Percentiles rank a stretch among this genome's conserved stretches.
phyloP scores from a whole-genome alignment of 352 stramenopile genomes.

The Pythium coloratum region DNA sequence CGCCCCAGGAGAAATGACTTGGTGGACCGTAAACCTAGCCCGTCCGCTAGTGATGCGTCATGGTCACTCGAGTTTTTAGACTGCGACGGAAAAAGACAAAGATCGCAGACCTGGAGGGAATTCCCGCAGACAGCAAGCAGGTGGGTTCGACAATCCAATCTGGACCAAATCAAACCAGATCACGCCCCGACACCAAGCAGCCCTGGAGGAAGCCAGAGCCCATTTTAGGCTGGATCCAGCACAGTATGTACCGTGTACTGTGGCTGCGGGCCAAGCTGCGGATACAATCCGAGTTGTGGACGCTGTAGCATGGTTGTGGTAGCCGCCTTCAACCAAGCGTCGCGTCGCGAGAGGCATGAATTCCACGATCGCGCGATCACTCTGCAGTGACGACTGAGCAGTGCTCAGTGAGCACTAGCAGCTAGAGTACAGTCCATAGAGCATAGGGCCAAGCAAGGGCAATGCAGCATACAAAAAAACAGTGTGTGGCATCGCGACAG shows the following conservation, averaged over 20 bases:
- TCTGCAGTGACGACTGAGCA: neutral
- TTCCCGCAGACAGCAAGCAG: neutral
- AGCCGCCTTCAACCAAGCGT: neutral
- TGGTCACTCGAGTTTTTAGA: neutral
- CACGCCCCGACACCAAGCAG: neutral
- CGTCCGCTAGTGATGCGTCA: constrained; percentile 1
- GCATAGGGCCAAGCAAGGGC: too few relatives aligned
- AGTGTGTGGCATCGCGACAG: neutral
- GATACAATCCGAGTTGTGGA: neutral
- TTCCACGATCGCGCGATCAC: neutral
- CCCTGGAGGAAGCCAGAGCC: neutral
- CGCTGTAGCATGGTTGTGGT: neutral
- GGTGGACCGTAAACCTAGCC: constrained; percentile 16
- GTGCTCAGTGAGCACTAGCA: neutral
- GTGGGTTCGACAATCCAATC: neutral
- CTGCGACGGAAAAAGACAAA: neutral
- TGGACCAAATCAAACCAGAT: neutral
- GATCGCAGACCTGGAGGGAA: neutral
- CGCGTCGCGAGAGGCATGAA: neutral
- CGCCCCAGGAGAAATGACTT: constrained; percentile 5
- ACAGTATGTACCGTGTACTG: too few relatives aligned
- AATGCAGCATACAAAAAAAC: too few relatives aligned
- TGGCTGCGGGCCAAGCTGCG: too few relatives aligned
- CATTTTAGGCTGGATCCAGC: too few relatives aligned
- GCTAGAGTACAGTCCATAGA: neutral